Evolutionary conservation across 108 stramenopile species (phyloP).

Genomic region (Nitzschia inconspicua): DNA sequence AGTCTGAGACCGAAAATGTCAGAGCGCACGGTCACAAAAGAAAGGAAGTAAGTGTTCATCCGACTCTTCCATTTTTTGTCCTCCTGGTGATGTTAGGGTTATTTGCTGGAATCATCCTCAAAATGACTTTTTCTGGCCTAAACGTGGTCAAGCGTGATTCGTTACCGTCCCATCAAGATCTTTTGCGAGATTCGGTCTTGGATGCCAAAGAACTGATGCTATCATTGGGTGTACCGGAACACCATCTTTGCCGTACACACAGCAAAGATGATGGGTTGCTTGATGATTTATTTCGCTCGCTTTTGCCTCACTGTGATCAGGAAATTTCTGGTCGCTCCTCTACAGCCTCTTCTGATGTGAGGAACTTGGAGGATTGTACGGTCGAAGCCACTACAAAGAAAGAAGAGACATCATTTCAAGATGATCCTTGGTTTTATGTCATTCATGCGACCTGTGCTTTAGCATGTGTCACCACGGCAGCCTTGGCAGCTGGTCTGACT

Average conservation of each 20-base stretch:
- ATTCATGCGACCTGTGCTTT: slow-evolving; percentile 41
- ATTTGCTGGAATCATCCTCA: no score
- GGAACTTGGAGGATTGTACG: background rate
- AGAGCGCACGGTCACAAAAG: no score
- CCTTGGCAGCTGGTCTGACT: slow-evolving; percentile 90
- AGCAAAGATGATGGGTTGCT: background rate
- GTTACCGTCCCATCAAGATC: no score
- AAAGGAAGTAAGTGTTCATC: no score
- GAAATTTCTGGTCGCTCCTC: slow-evolving; percentile 1
- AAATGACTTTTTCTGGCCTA: no score
- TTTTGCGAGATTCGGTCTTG: background rate
- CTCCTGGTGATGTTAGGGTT: no score
- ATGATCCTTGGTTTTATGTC: slow-evolving; percentile 19
- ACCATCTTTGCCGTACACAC: slow-evolving; percentile 17
- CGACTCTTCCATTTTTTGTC: no score
- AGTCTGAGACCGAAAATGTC: no score
- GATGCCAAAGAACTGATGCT: slow-evolving; percentile 14
- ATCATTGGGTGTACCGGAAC: slow-evolving; percentile 18
- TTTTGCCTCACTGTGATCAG: background rate
- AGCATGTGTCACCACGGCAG: slow-evolving; percentile 76
- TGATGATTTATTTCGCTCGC: background rate
- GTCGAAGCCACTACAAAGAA: background rate
- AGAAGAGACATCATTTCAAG: background rate
- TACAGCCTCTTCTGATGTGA: background rate
- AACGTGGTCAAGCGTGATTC: no score